Evolutionary conservation across 2,329 filamentous ascomycete species (phyloP).

Genomic region (Pochonia chlamydosporia): DNA sequence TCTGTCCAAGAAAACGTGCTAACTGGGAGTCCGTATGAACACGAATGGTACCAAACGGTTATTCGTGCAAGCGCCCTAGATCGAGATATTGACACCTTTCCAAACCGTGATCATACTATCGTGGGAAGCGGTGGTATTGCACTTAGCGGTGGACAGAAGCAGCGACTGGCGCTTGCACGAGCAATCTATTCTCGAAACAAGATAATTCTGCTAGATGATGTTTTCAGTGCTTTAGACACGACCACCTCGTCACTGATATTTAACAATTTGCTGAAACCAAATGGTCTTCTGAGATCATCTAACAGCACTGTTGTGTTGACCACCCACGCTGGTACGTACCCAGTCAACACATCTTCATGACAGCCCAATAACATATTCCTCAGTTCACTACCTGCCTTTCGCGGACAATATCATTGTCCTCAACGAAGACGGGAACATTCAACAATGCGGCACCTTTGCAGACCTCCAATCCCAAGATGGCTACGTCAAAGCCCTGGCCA

Average conservation of each 20-base stretch:
- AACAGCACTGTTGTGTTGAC: constrained; percentile 4
- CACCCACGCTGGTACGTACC: constrained; percentile 4
- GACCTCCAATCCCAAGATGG: not conserved
- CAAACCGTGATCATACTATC: constrained; percentile 24
- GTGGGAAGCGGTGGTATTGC: constrained; percentile 29
- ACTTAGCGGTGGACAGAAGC: constrained; percentile 31
- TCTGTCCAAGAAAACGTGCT: too few relatives aligned
- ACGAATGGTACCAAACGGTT: too few relatives aligned
- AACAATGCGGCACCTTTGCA: not conserved
- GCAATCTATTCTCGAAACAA: constrained; percentile 5
- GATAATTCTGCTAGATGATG: constrained; percentile 6
- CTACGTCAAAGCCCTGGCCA: not conserved
- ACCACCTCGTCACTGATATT: constrained; percentile 3
- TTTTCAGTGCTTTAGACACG: constrained; percentile 5
- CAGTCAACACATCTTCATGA: too few relatives aligned
- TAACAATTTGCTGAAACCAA: not conserved
- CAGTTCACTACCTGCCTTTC: too few relatives aligned
- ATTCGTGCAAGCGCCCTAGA: too few relatives aligned
- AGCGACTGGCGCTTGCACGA: constrained; percentile 17
- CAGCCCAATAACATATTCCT: too few relatives aligned
- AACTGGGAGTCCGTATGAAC: too few relatives aligned
- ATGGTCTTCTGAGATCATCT: not conserved
- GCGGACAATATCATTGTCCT: constrained; percentile 4
- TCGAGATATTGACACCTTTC: constrained; percentile 21
- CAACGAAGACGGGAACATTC: not conserved